Base-by-base conservation (phyloP, 2,329 filamentous ascomycete genomes). In the Botrytis fragariae region DNA sequence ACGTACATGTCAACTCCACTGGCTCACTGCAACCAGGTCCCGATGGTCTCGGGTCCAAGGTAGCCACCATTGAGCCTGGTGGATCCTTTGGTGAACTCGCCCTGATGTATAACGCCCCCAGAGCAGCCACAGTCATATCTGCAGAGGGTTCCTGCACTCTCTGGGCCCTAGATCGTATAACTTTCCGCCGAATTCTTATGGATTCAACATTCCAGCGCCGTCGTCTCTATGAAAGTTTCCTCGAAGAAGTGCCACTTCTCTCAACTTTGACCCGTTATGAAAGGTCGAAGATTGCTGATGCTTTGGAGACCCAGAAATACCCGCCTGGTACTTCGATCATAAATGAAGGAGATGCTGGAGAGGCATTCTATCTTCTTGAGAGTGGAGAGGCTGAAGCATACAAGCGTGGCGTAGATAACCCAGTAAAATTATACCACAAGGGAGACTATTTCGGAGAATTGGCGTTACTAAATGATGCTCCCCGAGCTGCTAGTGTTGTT, bases 391-490 rank as follows among this genome's bases (percentile, higher is more conserved):
- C 95, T 14, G 92, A 94, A 78, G 95, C 94, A 2, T 94, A 90
- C 86, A 97, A 95, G 84, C 86, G 89, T n/a, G 93, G 91, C 57
- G 84, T 87, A 29, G 86, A 90, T 35, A 86, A 89, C 74, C 87
- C 91, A 3, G 91, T 98, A 76, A 93, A 94, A 80, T 86, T 89
- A 71, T 98, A 98, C 83, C 87, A 86, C 76, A 96, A 97, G 83
- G 96, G 96, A 44, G 96, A 98, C 80, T 99, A 96, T 85, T 99
- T 99, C 84, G 96, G 96, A 75, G 96, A 99, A 84, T 86, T 99
- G 75, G 96, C 96, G 10, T 84, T 99, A 80, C 87, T 98, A 78
- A 97, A 98, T 78, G 95, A 99, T 81, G 93, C 94, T 72, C 96
- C 96, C 14, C 91, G 96, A 80, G 95, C 95, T 54, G 96, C 96